These are phyloP conservation scores for Gentiana straminea DNA, from an alignment of 257 asterid genomes.

Conservation along the genomic window DNA sequence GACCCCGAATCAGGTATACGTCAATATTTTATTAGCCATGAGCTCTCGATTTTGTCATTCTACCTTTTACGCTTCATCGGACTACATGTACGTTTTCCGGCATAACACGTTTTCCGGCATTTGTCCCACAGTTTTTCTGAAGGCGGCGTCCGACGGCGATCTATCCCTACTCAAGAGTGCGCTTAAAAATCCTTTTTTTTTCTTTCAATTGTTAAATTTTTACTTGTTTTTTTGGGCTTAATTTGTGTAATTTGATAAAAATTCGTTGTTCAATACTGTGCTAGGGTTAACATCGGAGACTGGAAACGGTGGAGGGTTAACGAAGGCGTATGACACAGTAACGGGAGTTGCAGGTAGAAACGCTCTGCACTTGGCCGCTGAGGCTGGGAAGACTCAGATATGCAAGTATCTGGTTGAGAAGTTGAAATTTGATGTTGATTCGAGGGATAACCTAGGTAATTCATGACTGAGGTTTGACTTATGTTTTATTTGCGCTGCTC, in stretches of 20 bases:
- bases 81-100: too few relatives aligned
- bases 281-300: not conserved
- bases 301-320: not conserved
- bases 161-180: constrained; percentile 5
- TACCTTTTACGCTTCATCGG: too few relatives aligned
- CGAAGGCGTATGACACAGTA: not conserved
- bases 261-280: not conserved
- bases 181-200: not conserved
- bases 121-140: not conserved
- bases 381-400: constrained; percentile 5
- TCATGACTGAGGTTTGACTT: too few relatives aligned
- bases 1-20: too few relatives aligned
- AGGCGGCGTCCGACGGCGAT: constrained; percentile 2
- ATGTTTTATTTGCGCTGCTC: too few relatives aligned
- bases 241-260: not conserved
- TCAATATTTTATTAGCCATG: too few relatives aligned
- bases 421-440: constrained; percentile 12
- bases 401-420: constrained; percentile 13
- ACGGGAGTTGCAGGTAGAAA: constrained; percentile 1
- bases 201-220: not conserved
- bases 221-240: too few relatives aligned
- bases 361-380: constrained; percentile 20
- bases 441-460: not conserved
- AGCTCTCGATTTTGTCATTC: too few relatives aligned
- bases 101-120: too few relatives aligned